These are phyloP conservation scores for Ramaria sp. DNA, from an alignment of 768 basidiomycete genomes.

Conservation along the genomic window DNA sequence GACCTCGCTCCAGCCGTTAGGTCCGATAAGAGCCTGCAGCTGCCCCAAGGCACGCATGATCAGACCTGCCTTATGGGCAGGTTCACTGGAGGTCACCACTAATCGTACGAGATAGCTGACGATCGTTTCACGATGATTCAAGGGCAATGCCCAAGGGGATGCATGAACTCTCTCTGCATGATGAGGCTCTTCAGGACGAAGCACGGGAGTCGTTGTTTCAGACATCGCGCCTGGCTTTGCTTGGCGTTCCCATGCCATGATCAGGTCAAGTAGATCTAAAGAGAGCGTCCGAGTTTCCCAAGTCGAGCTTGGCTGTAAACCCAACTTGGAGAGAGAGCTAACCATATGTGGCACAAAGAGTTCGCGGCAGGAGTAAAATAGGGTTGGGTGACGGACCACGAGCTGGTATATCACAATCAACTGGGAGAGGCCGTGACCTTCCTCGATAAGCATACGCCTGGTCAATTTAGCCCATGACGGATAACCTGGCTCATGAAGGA, in stretches of 20 bases:
- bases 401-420: conserved; percentile 82
- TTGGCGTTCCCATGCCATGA: conserved; percentile 89
- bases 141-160: conserved; percentile 58
- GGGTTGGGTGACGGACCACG: conserved; percentile 79
- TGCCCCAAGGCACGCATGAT: conserved; percentile 54
- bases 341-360: conserved; percentile 92
- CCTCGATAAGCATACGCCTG: conserved; percentile 78
- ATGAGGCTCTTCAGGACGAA: conserved; percentile 1
- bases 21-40: conserved; percentile 70
- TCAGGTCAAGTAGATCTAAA: conserved; percentile 83
- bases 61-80: conserved; percentile 32
- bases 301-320: conserved; percentile 61
- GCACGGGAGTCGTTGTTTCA: background rate
- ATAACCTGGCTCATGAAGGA: conserved; percentile 41
- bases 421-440: conserved; percentile 59
- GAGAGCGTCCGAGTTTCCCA: conserved; percentile 77
- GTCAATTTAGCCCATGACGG: conserved; percentile 84
- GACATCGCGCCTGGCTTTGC: conserved; percentile 21
- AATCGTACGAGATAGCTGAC: conserved; percentile 94
- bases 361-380: conserved; percentile 89
- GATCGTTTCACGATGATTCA: conserved; percentile 77
- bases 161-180: conserved; percentile 14
- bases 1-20: conserved; percentile 83
- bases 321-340: conserved; percentile 78
- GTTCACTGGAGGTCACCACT: conserved; percentile 56